A percentile compares a stretch with the other conserved stretches of the same genome.
These are phyloP conservation scores for Athelia psychrophila DNA, from an alignment of 1,284 basidiomycete genomes.

Conservation along the genomic window DNA sequence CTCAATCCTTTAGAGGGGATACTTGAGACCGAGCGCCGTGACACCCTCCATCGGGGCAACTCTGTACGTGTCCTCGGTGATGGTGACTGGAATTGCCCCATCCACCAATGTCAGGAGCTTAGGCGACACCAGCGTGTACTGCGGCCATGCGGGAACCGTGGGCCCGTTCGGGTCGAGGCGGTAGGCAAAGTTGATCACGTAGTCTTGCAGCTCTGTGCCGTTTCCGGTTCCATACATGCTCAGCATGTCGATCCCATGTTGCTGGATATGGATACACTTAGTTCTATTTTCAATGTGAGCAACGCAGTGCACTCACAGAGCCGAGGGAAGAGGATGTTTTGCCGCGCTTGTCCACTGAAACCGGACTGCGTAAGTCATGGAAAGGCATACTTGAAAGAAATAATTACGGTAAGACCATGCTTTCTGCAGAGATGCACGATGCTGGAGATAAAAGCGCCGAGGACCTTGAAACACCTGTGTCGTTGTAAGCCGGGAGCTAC, in stretches of 20 bases:
- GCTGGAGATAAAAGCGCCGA: constrained; percentile 17
- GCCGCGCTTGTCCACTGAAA: constrained; percentile 32
- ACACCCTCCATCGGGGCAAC: neutral
- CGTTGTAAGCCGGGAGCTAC: no score
- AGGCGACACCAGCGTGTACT: constrained; percentile 8
- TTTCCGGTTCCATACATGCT: constrained; percentile 26
- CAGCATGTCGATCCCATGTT: constrained; percentile 40
- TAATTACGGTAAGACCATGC: constrained; percentile 28
- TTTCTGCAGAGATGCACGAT: constrained; percentile 18
- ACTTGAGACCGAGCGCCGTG: neutral
- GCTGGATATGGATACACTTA: no score
- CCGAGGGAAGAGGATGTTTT: constrained; percentile 41
- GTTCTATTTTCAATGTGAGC: no score
- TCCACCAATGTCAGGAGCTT: constrained; percentile 13
- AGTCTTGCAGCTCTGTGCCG: constrained; percentile 36
- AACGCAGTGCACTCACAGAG: constrained; percentile 19
- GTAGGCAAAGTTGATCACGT: constrained; percentile 38
- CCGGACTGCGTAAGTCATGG: neutral
- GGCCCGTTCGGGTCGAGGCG: constrained; percentile 45
- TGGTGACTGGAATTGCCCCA: neutral
- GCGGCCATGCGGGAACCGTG: constrained; percentile 10
- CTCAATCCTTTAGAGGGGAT: neutral
- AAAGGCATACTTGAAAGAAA: neutral
- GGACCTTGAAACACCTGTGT: constrained; percentile 21
- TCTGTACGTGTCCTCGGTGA: neutral